These are phyloP conservation scores for Bocquillonia castaneifolia DNA, from an alignment of 441 rosid species.

Conservation along the genomic window DNA sequence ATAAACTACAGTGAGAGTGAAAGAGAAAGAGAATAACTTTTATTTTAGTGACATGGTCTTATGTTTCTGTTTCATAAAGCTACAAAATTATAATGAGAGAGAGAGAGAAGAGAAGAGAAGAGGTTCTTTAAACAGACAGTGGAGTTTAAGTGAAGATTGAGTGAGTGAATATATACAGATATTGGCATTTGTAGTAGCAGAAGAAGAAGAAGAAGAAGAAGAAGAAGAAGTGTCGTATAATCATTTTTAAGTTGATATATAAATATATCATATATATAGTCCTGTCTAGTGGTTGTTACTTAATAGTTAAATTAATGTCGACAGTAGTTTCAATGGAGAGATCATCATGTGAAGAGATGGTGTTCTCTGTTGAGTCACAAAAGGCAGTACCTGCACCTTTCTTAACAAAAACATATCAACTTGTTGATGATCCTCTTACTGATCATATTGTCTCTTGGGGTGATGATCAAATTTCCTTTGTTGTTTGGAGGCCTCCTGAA, in stretches of 20 bases:
- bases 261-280: neutral
- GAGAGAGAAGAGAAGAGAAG: slow-evolving; percentile 18
- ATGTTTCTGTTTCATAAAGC: slow-evolving; percentile 40
- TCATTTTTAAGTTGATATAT: neutral
- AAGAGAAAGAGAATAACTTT: slow-evolving; percentile 24
- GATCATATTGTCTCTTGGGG: slow-evolving; percentile 97
- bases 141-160: neutral
- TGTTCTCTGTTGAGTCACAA: slow-evolving; percentile 59
- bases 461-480: slow-evolving; percentile 64
- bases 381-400: slow-evolving; percentile 81
- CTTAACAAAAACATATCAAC: slow-evolving; percentile 74
- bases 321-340: too few relatives aligned
- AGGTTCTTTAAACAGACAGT: slow-evolving; percentile 10
- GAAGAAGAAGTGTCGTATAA: too few relatives aligned
- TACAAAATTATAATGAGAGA: slow-evolving; percentile 29
- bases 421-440: slow-evolving; percentile 73
- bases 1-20: slow-evolving; percentile 23
- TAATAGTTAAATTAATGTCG: too few relatives aligned
- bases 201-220: too few relatives aligned
- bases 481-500: slow-evolving; percentile 90
- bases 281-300: too few relatives aligned
- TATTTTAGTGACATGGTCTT: slow-evolving; percentile 35
- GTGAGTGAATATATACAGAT: neutral
- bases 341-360: slow-evolving; percentile 43
- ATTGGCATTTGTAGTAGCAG: neutral